Base-by-base conservation (phyloP, 2,329 filamentous ascomycete species). In the Emergomyces orientalis region DNA sequence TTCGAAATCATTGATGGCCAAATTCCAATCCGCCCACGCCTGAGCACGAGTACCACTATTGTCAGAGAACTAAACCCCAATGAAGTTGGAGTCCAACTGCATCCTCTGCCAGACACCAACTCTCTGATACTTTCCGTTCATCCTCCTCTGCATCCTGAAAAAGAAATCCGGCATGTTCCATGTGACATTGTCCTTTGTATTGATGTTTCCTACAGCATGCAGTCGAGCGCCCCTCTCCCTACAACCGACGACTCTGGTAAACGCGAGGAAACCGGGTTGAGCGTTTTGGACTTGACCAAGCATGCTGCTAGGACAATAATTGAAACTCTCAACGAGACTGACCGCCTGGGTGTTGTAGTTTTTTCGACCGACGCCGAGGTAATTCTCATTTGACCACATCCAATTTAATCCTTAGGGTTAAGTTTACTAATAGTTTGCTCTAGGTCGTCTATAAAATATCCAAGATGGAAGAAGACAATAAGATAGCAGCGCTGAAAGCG, bases 141-240 rank as follows among this genome's bases (percentile, higher is more conserved):
- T 11, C 66, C 69, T 32, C 70, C 68, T 5, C 57, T 63, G 27
- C 56, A 67, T 43, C 69, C 70, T 27, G 57, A 62, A 30, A 34
- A 63, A 34, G 59, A 64, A n/a, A 63, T 67, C 27, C 61, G 63
- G 6, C 73, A 71, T 62, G 75, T 81, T 0, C 80, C 83, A 1
- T 85, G 82, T 69, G 84, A 86, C 64, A 81, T 87, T 39, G 84
- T 86, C 1, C 77, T 87, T 2, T 83, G 84, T 19, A 85, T 87
- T 61, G 84, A 87, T 68, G 77, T 86, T 17, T 87, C 84, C 0
- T 77, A 75, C 0, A 86, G 83, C 71, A 87, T 87, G 84, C 59
- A 63, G 0, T 60, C 64, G 0, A 67, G 72, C 1, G 84, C 84
- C 0, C 81, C 80, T 0, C 75, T 81, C 0, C 81, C 82, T 0